phyloP scores from a whole-genome alignment of 169 alveolate species.

The Cryptosporidium muris region DNA sequence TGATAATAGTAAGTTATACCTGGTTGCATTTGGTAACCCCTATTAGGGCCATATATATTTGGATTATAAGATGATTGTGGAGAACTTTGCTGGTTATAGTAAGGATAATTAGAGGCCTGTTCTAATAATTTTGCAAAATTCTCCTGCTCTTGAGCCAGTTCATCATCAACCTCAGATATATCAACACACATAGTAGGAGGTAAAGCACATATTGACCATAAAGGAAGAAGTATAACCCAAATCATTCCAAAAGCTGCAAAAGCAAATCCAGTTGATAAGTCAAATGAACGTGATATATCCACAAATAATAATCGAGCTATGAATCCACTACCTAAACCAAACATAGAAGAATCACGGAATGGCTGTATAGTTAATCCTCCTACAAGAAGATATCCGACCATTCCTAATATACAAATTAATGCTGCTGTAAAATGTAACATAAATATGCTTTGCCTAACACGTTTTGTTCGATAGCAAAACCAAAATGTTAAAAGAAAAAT shows the following conservation, averaged over 20 bases:
- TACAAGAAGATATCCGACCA: conserved; percentile 64
- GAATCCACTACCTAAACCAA: conserved; percentile 65
- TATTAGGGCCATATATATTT: not conserved
- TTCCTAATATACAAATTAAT: conserved; percentile 47
- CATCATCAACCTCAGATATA: conserved; percentile 36
- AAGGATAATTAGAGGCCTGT: conserved; percentile 12
- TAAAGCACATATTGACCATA: conserved; percentile 70
- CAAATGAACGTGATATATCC: conserved; percentile 63
- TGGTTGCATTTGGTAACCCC: not conserved
- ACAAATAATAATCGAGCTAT: conserved; percentile 64
- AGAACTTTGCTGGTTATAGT: not conserved
- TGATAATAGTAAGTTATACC: conserved; percentile 7
- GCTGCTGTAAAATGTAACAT: conserved; percentile 69
- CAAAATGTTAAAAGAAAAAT: conserved; percentile 50
- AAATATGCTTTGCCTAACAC: conserved; percentile 66
- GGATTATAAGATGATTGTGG: not conserved
- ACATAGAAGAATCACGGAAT: conserved; percentile 67
- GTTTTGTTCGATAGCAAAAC: conserved; percentile 70
- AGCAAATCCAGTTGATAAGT: conserved; percentile 69
- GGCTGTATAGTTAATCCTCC: conserved; percentile 67
- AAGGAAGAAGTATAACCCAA: conserved; percentile 54
- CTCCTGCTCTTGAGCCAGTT: conserved; percentile 20
- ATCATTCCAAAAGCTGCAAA: conserved; percentile 71
- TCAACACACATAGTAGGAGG: conserved; percentile 63
- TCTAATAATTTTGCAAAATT: conserved; percentile 37